Conservation (phyloP, 2,329 filamentous ascomycete genomes). For the Calonectria pauciramosa region DNA sequence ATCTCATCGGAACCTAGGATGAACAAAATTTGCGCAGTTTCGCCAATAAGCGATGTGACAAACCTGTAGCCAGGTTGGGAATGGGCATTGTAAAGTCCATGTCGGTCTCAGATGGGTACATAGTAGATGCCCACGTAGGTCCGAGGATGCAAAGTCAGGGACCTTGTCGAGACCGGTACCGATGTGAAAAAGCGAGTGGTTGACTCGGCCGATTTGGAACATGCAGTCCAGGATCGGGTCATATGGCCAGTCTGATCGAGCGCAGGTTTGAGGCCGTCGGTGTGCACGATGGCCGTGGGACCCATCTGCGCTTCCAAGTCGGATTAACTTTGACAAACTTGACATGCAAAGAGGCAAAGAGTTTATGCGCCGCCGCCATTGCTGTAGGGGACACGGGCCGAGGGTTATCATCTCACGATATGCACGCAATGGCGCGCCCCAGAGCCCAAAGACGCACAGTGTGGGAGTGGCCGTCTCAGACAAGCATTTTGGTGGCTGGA, state of each 20-base stretch:
- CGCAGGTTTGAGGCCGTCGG: slow-evolving; percentile 43
- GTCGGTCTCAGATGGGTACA: slow-evolving; percentile 5
- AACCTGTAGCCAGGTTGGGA: slow-evolving; percentile 11
- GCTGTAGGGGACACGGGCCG: slow-evolving; percentile 23
- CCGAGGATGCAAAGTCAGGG: background rate
- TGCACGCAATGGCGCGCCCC: slow-evolving; percentile 39
- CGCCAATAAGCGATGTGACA: slow-evolving; percentile 36
- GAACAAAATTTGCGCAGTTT: slow-evolving; percentile 31
- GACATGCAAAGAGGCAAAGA: slow-evolving; percentile 24
- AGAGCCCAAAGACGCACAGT: background rate
- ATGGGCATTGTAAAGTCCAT: slow-evolving; percentile 20
- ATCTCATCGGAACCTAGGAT: slow-evolving; percentile 27
- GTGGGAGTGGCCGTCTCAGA: background rate
- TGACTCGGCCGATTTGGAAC: slow-evolving; percentile 40
- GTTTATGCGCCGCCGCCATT: slow-evolving; percentile 26
- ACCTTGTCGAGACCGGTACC: slow-evolving; percentile 9
- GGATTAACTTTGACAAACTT: slow-evolving; percentile 16
- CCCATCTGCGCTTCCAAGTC: slow-evolving; percentile 15
- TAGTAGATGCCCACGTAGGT: background rate
- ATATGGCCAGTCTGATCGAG: slow-evolving; percentile 44
- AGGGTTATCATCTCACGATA: slow-evolving; percentile 32
- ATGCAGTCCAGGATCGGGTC: slow-evolving; percentile 31
- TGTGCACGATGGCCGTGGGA: slow-evolving; percentile 28
- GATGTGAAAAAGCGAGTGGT: slow-evolving; percentile 28
- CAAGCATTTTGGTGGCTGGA: slow-evolving; percentile 23